Evolutionary conservation across 805 yeast species (phyloP).

Genomic region (Millerozyma miso): DNA sequence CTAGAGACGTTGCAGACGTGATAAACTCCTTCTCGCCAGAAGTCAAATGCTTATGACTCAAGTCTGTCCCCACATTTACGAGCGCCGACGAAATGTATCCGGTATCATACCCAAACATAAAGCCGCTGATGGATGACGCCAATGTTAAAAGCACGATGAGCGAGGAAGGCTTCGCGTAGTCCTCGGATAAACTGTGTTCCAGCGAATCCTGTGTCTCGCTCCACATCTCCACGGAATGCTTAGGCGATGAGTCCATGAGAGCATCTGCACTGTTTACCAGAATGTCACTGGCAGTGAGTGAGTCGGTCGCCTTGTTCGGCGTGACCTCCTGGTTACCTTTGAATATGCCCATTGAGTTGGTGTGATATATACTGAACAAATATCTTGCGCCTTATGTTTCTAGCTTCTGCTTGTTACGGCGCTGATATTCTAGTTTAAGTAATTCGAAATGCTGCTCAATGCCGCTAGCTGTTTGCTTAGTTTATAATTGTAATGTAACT

Average conservation of each 20-base stretch:
- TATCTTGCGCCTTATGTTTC: too few relatives aligned
- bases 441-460: too few relatives aligned
- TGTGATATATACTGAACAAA: too few relatives aligned
- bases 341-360: not conserved
- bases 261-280: not conserved
- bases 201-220: not conserved
- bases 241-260: not conserved
- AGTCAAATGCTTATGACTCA: constrained; percentile 53
- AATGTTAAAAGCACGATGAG: constrained; percentile 67
- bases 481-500: too few relatives aligned
- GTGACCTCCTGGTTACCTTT: not conserved
- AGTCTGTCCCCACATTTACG: constrained; percentile 77
- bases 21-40: constrained; percentile 84
- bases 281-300: not conserved
- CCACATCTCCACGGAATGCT: constrained; percentile 1
- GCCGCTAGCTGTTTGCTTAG: too few relatives aligned
- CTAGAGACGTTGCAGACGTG: constrained; percentile 92
- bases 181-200: constrained; percentile 4
- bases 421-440: too few relatives aligned
- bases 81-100: constrained; percentile 94
- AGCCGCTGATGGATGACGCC: constrained; percentile 86
- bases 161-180: constrained; percentile 46
- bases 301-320: not conserved
- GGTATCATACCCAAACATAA: constrained; percentile 96
- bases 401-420: too few relatives aligned